Conservation (phyloP, 805 yeast species). For the Huiozyma sinensis region DNA sequence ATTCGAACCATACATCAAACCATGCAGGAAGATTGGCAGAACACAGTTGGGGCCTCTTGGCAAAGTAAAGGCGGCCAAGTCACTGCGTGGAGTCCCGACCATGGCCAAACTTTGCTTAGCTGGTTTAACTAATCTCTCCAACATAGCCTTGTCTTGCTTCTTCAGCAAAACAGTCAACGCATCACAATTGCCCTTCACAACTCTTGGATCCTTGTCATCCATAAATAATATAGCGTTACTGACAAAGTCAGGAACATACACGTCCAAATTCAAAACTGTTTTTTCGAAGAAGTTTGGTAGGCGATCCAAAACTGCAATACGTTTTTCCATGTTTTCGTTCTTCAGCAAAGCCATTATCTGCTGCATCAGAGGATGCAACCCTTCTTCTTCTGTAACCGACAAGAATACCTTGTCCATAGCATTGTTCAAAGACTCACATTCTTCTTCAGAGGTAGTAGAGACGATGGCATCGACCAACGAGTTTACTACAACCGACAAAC, state of each 20-base stretch:
- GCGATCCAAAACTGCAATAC: conserved; percentile 53
- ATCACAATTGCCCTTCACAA: conserved; percentile 55
- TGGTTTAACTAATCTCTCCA: conserved; percentile 74
- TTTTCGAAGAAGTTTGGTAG: conserved; percentile 60
- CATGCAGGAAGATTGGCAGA: conserved; percentile 86
- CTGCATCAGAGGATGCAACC: conserved; percentile 75
- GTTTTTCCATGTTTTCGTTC: conserved; percentile 56
- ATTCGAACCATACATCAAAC: conserved; percentile 84
- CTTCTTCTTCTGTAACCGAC: conserved; percentile 66
- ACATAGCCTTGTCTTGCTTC: conserved; percentile 60
- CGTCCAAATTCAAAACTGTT: conserved; percentile 57
- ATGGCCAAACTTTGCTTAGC: conserved; percentile 60
- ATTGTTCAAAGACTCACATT: conserved; percentile 32
- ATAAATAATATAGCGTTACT: conserved; percentile 57
- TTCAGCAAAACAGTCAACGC: conserved; percentile 58
- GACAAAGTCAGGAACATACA: conserved; percentile 68
- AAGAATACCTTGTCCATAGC: conserved; percentile 63
- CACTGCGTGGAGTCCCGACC: conserved; percentile 53
- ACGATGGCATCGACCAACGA: conserved; percentile 55
- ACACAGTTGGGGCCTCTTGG: conserved; percentile 82
- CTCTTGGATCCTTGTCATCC: conserved; percentile 54
- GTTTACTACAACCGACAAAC: conserved; percentile 64
- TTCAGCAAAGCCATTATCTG: conserved; percentile 68
- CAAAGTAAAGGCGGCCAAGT: conserved; percentile 57
- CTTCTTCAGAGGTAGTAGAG: conserved; percentile 28